phyloP scores from a whole-genome alignment of 139 green algal species.

The Chlorella sp. region DNA sequence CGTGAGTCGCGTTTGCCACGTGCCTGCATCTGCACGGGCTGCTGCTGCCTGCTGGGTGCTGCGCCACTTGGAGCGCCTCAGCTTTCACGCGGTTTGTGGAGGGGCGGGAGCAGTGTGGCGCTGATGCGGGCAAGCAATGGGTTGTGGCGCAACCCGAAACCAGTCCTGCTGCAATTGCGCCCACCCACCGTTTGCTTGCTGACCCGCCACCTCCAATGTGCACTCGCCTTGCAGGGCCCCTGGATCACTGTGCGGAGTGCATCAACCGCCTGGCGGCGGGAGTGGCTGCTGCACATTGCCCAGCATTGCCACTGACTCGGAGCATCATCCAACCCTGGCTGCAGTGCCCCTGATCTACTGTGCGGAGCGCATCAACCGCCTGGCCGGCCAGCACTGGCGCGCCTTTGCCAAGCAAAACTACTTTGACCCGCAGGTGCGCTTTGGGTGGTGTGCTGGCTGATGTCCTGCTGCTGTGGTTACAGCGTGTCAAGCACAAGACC shows the following conservation, averaged over 20 bases:
- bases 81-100: too few relatives aligned
- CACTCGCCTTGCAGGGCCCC: background rate
- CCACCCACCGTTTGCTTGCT: background rate
- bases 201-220: background rate
- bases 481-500: background rate
- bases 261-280: too few relatives aligned
- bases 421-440: slow-evolving; percentile 45
- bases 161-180: background rate
- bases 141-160: too few relatives aligned
- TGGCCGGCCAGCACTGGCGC: slow-evolving; percentile 46
- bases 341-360: slow-evolving; percentile 47
- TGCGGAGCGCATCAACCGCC: slow-evolving; percentile 55
- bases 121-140: too few relatives aligned
- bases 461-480: background rate
- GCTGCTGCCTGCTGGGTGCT: too few relatives aligned
- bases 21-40: background rate
- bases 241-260: background rate
- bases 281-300: too few relatives aligned
- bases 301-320: background rate
- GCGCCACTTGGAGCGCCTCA: too few relatives aligned
- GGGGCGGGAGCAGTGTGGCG: too few relatives aligned
- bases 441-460: background rate
- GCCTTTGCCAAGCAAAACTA: slow-evolving; percentile 61
- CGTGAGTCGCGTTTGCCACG: background rate
- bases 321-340: background rate